Evolutionary conservation across 306 rosid genomes (phyloP).

Genomic region (Comarum palustre): DNA sequence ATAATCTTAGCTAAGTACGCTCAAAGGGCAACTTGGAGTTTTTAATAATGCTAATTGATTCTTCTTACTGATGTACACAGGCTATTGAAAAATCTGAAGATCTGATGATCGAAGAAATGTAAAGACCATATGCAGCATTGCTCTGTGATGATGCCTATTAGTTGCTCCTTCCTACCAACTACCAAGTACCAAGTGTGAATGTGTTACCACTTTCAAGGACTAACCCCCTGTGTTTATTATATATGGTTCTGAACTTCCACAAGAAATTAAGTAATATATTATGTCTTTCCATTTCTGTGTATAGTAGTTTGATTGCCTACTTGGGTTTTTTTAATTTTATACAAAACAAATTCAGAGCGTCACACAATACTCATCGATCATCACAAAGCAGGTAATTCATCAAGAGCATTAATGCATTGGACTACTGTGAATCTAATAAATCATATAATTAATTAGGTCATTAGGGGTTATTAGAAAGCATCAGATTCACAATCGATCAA

Average conservation of each 20-base stretch:
- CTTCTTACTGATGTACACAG: constrained; percentile 24
- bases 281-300: not conserved
- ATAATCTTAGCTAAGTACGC: not conserved
- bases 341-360: not conserved
- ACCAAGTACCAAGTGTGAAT: constrained; percentile 7
- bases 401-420: not conserved
- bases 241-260: constrained; percentile 15
- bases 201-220: not conserved
- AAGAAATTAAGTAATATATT: not conserved
- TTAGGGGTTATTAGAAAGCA: not conserved
- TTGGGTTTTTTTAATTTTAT: no score
- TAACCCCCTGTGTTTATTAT: not conserved
- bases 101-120: constrained; percentile 23
- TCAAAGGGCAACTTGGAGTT: not conserved
- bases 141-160: not conserved
- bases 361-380: no score
- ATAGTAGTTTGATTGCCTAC: not conserved
- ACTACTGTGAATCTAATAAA: not conserved
- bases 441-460: not conserved
- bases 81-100: constrained; percentile 57
- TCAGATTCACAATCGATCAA: not conserved
- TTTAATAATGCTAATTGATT: not conserved
- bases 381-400: not conserved
- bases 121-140: not conserved
- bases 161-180: constrained; percentile 2